Percentiles rank a stretch among this genome's conserved stretches.
These are phyloP conservation scores for Hydnum rufescens DNA, from an alignment of 768 basidiomycete species.

Conservation along the genomic window DNA sequence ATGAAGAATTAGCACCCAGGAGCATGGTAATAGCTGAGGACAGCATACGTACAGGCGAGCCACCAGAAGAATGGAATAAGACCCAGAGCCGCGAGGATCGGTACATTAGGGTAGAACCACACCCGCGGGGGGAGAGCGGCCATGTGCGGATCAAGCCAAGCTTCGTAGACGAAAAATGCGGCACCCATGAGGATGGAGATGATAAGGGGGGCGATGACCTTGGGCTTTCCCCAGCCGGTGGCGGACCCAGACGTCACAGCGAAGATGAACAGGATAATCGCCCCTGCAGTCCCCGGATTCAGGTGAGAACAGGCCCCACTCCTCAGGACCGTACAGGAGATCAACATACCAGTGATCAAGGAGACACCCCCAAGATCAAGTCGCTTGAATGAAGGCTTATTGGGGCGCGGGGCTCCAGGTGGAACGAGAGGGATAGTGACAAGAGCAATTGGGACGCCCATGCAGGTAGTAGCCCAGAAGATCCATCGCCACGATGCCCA, in stretches of 20 bases:
- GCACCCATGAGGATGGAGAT: constrained; percentile 24
- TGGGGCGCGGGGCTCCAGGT: constrained; percentile 9
- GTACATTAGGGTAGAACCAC: constrained; percentile 26
- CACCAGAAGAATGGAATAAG: constrained; percentile 27
- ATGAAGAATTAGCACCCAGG: too few relatives aligned
- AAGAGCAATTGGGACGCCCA: constrained; percentile 20
- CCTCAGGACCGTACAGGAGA: too few relatives aligned
- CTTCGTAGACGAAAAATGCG: constrained; percentile 34
- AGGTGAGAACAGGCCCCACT: too few relatives aligned
- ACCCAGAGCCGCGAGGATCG: constrained; percentile 21
- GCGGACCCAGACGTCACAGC: constrained; percentile 27
- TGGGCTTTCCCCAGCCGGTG: constrained; percentile 29
- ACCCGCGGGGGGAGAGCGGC: constrained; percentile 28
- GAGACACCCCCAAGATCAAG: constrained; percentile 24
- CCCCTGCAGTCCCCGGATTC: too few relatives aligned
- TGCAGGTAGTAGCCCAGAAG: constrained; percentile 28
- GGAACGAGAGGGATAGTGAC: constrained; percentile 22
- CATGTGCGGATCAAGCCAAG: constrained; percentile 19
- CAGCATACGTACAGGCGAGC: too few relatives aligned
- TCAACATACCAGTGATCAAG: constrained; percentile 16
- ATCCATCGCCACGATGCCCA: constrained; percentile 30
- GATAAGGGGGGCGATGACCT: constrained; percentile 28
- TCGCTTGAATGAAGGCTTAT: constrained; percentile 13
- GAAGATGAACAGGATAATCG: constrained; percentile 19
- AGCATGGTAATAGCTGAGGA: too few relatives aligned